Percentiles rank a stretch among this genome's conserved stretches.
Evolutionary conservation across 768 basidiomycete genomes (phyloP).

Genomic region (Boletus pseudo-olivaceus): DNA sequence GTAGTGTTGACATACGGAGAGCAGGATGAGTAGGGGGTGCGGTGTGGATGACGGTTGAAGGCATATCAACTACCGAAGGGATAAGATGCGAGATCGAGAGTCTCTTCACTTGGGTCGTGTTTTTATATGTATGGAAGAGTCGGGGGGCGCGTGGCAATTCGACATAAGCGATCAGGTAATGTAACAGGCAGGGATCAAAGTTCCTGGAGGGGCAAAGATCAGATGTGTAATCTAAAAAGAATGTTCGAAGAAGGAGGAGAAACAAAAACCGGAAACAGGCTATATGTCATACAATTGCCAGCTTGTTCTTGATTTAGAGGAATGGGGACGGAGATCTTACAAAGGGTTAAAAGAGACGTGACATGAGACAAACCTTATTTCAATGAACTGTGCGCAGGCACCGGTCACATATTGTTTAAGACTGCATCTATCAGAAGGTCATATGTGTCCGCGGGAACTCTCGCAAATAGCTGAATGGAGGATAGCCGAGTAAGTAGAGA

Average conservation of each 20-base stretch:
- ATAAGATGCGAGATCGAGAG: conserved; percentile 4
- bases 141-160: conserved; percentile 15
- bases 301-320: conserved; percentile 21
- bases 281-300: conserved; percentile 6
- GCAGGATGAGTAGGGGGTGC: conserved; percentile 31
- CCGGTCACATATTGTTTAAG: conserved; percentile 7
- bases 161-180: conserved; percentile 18
- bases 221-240: conserved; percentile 21
- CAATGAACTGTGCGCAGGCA: conserved; percentile 22
- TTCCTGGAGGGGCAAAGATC: conserved; percentile 15
- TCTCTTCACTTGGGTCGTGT: not conserved
- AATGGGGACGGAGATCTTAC: conserved; percentile 22
- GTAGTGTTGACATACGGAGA: conserved; percentile 24
- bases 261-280: conserved; percentile 13
- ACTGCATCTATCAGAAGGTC: conserved; percentile 9
- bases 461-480: conserved; percentile 10
- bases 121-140: conserved; percentile 25
- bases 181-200: conserved; percentile 8
- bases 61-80: conserved; percentile 9
- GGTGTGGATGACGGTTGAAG: conserved; percentile 15
- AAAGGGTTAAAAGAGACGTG: conserved; percentile 28
- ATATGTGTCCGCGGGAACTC: conserved; percentile 17
- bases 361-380: conserved; percentile 33
- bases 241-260: conserved; percentile 14
- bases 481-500: conserved; percentile 15